Evolutionary conservation across 1,139 yeast species (phyloP).

Genomic region (Entelexis sorbosivorans): DNA sequence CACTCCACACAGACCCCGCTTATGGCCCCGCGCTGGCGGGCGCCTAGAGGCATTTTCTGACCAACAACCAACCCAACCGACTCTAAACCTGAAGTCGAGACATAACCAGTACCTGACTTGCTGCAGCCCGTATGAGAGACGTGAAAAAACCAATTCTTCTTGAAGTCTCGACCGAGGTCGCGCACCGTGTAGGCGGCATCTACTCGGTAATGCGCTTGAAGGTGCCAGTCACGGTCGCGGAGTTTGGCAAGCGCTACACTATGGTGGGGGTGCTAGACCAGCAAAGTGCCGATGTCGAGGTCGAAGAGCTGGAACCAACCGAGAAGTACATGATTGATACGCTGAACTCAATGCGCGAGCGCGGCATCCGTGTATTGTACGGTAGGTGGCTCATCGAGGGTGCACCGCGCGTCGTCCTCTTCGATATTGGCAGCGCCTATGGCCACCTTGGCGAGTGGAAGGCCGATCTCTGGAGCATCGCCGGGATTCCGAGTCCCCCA

Average conservation of each 20-base stretch:
- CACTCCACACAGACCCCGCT: background rate
- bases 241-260: slow-evolving; percentile 78
- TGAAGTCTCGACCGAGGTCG: slow-evolving; percentile 96
- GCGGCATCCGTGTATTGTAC: slow-evolving; percentile 76
- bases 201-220: slow-evolving; percentile 92
- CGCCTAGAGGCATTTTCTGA: background rate
- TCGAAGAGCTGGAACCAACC: slow-evolving; percentile 64
- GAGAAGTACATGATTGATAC: slow-evolving; percentile 52
- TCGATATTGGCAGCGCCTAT: slow-evolving; percentile 70
- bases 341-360: slow-evolving; percentile 58
- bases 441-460: slow-evolving; percentile 81
- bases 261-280: slow-evolving; percentile 78
- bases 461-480: slow-evolving; percentile 78
- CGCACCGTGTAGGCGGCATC: slow-evolving; percentile 95
- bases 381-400: slow-evolving; percentile 98
- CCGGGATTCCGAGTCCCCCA: slow-evolving; percentile 89
- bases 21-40: background rate
- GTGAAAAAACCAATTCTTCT: slow-evolving; percentile 70
- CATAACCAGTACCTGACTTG: background rate
- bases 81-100: background rate
- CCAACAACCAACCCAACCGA: background rate
- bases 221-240: slow-evolving; percentile 93
- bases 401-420: slow-evolving; percentile 83
- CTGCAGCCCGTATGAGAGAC: slow-evolving; percentile 28
- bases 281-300: slow-evolving; percentile 80